Evolutionary conservation across 306 rosid species (phyloP).

Genomic region (Pueraria montana): DNA sequence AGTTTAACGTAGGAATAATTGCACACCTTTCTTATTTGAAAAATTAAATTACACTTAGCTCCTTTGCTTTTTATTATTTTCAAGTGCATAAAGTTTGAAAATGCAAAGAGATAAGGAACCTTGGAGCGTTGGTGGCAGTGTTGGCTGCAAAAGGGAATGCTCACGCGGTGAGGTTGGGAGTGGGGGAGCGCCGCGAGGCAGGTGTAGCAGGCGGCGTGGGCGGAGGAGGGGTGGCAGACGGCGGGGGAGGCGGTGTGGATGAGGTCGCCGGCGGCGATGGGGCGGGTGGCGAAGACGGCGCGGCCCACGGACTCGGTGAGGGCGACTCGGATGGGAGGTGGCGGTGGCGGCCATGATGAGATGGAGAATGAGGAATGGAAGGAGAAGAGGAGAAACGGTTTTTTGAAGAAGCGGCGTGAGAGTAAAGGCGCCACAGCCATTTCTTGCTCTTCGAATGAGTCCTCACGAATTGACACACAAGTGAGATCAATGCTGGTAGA

Average conservation of each 20-base stretch:
- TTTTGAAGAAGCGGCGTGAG: constrained; percentile 49
- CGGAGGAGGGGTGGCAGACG: constrained; percentile 68
- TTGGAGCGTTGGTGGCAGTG: constrained; percentile 61
- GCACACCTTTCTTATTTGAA: background rate
- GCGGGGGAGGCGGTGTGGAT: constrained; percentile 84
- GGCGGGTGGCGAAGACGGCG: constrained; percentile 83
- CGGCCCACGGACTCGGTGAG: constrained; percentile 80
- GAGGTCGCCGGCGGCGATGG: constrained; percentile 75
- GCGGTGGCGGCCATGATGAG: constrained; percentile 42
- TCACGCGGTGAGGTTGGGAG: constrained; percentile 33
- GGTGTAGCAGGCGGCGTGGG: constrained; percentile 64
- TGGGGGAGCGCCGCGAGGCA: constrained; percentile 65
- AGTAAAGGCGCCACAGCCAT: constrained; percentile 53
- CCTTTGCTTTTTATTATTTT: background rate
- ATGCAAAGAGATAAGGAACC: constrained; percentile 34
- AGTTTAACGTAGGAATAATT: background rate
- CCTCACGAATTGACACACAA: too few species aligned
- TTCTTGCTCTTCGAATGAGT: background rate
- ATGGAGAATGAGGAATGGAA: constrained; percentile 44
- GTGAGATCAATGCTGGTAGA: too few species aligned
- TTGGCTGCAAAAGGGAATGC: constrained; percentile 60
- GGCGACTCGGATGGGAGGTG: constrained; percentile 82
- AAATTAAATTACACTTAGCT: background rate
- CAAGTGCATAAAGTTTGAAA: background rate
- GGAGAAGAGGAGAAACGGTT: constrained; percentile 19